Conservation (phyloP, 768 basidiomycete species). For the Austroboletus eburneus region DNA sequence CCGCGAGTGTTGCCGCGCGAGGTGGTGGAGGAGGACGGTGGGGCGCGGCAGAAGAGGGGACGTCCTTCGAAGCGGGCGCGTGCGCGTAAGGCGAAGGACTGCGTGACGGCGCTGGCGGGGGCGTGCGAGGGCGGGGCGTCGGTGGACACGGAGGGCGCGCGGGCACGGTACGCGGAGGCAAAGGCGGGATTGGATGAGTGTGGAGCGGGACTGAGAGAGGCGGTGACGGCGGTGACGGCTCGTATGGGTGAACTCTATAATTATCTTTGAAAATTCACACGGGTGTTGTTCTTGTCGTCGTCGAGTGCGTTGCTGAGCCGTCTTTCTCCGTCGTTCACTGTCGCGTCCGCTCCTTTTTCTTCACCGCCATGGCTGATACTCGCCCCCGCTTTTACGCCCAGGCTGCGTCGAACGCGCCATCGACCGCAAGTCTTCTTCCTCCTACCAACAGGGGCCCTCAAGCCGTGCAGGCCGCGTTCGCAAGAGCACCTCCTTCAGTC, state of each 20-base stretch:
- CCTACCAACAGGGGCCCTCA: constrained; percentile 28
- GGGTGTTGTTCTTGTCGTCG: neutral
- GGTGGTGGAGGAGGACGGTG: constrained; percentile 43
- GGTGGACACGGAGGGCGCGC: too few relatives aligned
- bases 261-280: too few relatives aligned
- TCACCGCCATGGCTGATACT: constrained; percentile 24
- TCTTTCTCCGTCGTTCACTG: constrained; percentile 3
- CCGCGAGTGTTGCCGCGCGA: constrained; percentile 71
- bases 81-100: constrained; percentile 47
- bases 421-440: constrained; percentile 50
- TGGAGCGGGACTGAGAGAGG: too few relatives aligned
- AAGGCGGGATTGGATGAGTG: too few relatives aligned
- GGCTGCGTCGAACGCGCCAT: constrained; percentile 40
- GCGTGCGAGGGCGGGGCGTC: constrained; percentile 40
- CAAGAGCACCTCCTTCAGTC: constrained; percentile 35
- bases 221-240: too few relatives aligned
- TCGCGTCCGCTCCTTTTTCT: too few relatives aligned
- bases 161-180: too few relatives aligned
- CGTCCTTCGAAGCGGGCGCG: constrained; percentile 62
- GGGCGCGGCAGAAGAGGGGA: constrained; percentile 48
- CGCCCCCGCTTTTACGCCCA: constrained; percentile 41
- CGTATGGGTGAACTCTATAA: too few relatives aligned
- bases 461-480: constrained; percentile 42
- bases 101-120: constrained; percentile 44
- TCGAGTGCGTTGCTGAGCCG: neutral